phyloP scores from a whole-genome alignment of 306 rosid genomes.

The Cicer judaicum region DNA sequence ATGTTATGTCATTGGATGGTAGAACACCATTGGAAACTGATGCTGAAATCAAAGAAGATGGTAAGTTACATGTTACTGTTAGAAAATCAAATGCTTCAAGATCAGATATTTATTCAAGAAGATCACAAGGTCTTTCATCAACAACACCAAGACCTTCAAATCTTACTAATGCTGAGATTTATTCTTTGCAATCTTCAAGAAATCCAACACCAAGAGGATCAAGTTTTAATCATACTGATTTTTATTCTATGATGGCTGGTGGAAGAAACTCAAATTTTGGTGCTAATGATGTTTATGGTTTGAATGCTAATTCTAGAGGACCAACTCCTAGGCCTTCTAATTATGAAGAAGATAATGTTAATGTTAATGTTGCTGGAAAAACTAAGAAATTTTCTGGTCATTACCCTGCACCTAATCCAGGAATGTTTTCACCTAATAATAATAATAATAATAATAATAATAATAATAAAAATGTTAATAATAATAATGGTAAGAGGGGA shows the following conservation, averaged over 20 bases:
- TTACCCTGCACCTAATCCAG: constrained; percentile 89
- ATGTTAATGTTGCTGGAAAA: constrained; percentile 25
- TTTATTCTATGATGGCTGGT: constrained; percentile 89
- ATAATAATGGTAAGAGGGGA: constrained; percentile 43
- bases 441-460: constrained; percentile 53
- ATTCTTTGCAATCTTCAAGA: constrained; percentile 78
- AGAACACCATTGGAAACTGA: constrained; percentile 79
- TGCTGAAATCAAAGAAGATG: constrained; percentile 85
- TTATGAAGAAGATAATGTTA: constrained; percentile 66
- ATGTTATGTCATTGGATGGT: constrained; percentile 84
- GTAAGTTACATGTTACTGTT: constrained; percentile 85
- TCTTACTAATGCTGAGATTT: constrained; percentile 89
- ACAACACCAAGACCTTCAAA: constrained; percentile 81
- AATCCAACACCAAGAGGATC: constrained; percentile 95
- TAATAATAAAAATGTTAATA: constrained; percentile 54
- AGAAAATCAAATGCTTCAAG: constrained; percentile 85
- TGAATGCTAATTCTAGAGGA: constrained; percentile 68
- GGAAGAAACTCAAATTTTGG: constrained; percentile 84
- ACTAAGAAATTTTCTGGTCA: constrained; percentile 57
- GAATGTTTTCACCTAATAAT: constrained; percentile 79
- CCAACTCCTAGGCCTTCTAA: constrained; percentile 88
- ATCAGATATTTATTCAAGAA: constrained; percentile 80
- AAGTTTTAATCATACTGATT: constrained; percentile 83
- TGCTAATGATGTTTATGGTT: constrained; percentile 72
- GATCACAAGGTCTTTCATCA: constrained; percentile 74